Conservation (phyloP, 2,329 filamentous ascomycete genomes). For the Trichoderma sp. region DNA sequence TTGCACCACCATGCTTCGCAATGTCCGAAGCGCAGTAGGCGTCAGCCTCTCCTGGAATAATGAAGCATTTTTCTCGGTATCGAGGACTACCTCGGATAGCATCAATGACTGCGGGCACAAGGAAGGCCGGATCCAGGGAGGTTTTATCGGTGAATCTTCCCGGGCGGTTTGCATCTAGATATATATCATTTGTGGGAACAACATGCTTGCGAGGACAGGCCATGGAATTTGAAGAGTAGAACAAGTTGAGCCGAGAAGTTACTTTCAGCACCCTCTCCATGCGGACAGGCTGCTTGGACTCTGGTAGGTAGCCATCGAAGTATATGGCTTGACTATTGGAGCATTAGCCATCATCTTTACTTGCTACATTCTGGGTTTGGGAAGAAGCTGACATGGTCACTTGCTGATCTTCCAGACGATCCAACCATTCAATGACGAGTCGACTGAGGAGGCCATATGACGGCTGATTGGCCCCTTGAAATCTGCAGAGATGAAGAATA, state of each 20-base stretch:
- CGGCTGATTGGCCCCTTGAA: slow-evolving; percentile 55
- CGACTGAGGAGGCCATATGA: slow-evolving; percentile 64
- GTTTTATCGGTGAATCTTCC: slow-evolving; percentile 33
- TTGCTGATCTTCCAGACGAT: slow-evolving; percentile 54
- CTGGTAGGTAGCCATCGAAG: slow-evolving; percentile 83
- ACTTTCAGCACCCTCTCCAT: slow-evolving; percentile 60
- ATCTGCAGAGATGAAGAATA: slow-evolving; percentile 59
- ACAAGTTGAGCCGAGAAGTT: slow-evolving; percentile 56
- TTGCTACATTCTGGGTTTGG: background rate
- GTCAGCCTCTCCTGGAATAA: slow-evolving; percentile 86
- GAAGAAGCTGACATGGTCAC: slow-evolving; percentile 59
- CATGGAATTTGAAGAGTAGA: slow-evolving; percentile 36
- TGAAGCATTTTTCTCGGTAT: slow-evolving; percentile 47
- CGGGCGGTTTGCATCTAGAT: slow-evolving; percentile 31
- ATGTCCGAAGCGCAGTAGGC: slow-evolving; percentile 71
- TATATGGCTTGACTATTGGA: slow-evolving; percentile 60
- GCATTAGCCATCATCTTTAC: slow-evolving; percentile 10
- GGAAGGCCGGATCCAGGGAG: slow-evolving; percentile 62
- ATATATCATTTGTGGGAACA: slow-evolving; percentile 16
- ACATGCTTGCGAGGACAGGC: slow-evolving; percentile 32
- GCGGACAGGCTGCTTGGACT: slow-evolving; percentile 63
- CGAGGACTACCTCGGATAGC: slow-evolving; percentile 52
- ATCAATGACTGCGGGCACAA: slow-evolving; percentile 77
- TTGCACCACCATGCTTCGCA: slow-evolving; percentile 51
- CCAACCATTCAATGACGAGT: slow-evolving; percentile 63